These are phyloP conservation scores for Turnera subulata DNA, from an alignment of 345 rosid species.

Conservation along the genomic window DNA sequence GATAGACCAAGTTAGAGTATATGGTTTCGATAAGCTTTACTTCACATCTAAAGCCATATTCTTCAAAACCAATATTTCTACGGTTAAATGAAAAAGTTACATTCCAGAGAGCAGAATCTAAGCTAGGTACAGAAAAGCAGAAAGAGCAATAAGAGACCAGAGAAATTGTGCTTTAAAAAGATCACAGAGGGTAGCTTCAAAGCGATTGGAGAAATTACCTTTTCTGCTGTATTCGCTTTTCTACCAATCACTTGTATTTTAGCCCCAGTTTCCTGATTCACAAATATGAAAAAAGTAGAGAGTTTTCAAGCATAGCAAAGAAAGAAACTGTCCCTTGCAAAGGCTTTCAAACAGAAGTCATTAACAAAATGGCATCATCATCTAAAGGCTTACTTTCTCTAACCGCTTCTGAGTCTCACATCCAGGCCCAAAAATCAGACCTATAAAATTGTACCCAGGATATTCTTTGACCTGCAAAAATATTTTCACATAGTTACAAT, in stretches of 20 bases:
- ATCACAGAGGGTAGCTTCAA: not conserved
- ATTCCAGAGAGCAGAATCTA: not conserved
- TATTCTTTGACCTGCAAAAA: conserved; percentile 59
- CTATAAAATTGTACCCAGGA: conserved; percentile 67
- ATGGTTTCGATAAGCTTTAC: conserved; percentile 2
- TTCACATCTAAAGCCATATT: conserved; percentile 7
- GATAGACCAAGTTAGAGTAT: conserved; percentile 1
- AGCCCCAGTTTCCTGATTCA: conserved; percentile 81
- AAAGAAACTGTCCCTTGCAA: not conserved
- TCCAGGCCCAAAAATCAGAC: conserved; percentile 75
- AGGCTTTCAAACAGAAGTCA: not conserved
- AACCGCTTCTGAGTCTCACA: conserved; percentile 71
- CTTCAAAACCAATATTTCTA: not conserved
- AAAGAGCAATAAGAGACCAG: not conserved
- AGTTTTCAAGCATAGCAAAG: not conserved
- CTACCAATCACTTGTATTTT: conserved; percentile 59
- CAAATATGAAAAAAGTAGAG: conserved; percentile 8
- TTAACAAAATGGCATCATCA: conserved; percentile 2
- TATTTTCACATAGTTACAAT: not conserved
- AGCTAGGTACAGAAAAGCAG: not conserved
- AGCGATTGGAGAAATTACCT: conserved; percentile 38
- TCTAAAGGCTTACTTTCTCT: conserved; percentile 56
- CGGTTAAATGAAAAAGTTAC: not conserved
- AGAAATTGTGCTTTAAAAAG: not conserved
- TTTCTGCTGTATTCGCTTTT: conserved; percentile 53